phyloP scores from a whole-genome alignment of 129 eudicot species.

The Tagetes patula region DNA sequence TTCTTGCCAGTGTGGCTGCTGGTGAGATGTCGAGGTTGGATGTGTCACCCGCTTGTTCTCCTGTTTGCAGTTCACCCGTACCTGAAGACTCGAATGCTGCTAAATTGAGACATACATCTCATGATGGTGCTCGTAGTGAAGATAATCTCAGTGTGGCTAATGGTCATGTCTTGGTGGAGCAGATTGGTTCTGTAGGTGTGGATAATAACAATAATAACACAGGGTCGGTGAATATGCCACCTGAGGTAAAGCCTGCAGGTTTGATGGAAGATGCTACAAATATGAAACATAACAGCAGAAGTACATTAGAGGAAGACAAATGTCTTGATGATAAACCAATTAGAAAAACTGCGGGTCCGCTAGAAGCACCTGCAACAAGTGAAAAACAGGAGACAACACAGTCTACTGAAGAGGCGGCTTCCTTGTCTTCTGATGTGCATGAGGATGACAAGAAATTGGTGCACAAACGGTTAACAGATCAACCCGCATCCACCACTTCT shows the following conservation, averaged over 20 bases:
- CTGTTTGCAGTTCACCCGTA: conserved; percentile 43
- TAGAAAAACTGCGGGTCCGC: conserved; percentile 18
- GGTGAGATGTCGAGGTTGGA: conserved; percentile 81
- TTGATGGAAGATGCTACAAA: conserved; percentile 13
- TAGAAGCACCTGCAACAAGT: conserved; percentile 34
- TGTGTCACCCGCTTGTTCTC: conserved; percentile 53
- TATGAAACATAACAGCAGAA: conserved; percentile 16
- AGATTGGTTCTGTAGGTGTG: conserved; percentile 29
- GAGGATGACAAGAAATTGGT: conserved; percentile 29
- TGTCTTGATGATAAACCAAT: conserved; percentile 24
- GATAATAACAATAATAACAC: conserved; percentile 17
- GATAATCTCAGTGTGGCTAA: conserved; percentile 27
- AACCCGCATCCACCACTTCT: conserved; percentile 19
- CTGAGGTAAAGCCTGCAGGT: conserved; percentile 23
- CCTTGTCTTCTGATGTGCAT: conserved; percentile 41
- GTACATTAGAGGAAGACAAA: conserved; percentile 25
- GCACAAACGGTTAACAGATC: conserved; percentile 21
- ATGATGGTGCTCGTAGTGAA: conserved; percentile 25
- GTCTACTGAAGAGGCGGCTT: conserved; percentile 40
- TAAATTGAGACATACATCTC: conserved; percentile 34
- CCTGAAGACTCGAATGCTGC: conserved; percentile 49
- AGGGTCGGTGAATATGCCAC: neutral
- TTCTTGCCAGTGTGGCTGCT: conserved; percentile 97
- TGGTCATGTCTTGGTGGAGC: conserved; percentile 36
- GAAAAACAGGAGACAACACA: conserved; percentile 29